Evolutionary conservation across 208 protist genomes (phyloP).

Genomic region (Porcisia hertigi): DNA sequence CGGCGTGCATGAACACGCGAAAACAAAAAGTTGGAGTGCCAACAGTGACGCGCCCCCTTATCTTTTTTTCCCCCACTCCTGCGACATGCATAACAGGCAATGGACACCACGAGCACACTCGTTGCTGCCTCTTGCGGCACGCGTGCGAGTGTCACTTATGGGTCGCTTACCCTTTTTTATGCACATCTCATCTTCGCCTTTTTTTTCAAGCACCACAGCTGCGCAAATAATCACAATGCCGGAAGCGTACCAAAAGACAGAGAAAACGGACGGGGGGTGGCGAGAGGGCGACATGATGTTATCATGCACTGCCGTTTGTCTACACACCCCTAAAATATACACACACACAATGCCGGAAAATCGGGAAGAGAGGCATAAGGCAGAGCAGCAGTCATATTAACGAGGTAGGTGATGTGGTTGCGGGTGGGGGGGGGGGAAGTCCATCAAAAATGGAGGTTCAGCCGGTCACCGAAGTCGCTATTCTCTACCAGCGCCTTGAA

Average conservation of each 20-base stretch:
- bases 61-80: not conserved
- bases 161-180: not conserved
- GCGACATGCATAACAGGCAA: not conserved
- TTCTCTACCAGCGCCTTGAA: constrained; percentile 80
- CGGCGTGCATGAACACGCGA: not conserved
- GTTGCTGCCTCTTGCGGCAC: not conserved
- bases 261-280: not conserved
- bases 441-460: constrained; percentile 84
- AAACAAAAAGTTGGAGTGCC: not conserved
- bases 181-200: not conserved
- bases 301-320: not conserved
- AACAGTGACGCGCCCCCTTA: not conserved
- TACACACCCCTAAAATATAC: too few relatives aligned
- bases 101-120: not conserved
- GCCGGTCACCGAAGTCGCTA: constrained; percentile 79
- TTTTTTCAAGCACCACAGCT: not conserved
- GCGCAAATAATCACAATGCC: not conserved
- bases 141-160: not conserved
- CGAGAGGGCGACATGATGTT: not conserved
- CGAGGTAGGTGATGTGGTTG: not conserved
- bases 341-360: too few relatives aligned
- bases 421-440: not conserved
- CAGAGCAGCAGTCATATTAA: not conserved
- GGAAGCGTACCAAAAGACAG: not conserved
- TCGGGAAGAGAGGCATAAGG: not conserved